Conservation (phyloP, 768 basidiomycete genomes). For the Rhodosporidiobolus odoratus region DNA sequence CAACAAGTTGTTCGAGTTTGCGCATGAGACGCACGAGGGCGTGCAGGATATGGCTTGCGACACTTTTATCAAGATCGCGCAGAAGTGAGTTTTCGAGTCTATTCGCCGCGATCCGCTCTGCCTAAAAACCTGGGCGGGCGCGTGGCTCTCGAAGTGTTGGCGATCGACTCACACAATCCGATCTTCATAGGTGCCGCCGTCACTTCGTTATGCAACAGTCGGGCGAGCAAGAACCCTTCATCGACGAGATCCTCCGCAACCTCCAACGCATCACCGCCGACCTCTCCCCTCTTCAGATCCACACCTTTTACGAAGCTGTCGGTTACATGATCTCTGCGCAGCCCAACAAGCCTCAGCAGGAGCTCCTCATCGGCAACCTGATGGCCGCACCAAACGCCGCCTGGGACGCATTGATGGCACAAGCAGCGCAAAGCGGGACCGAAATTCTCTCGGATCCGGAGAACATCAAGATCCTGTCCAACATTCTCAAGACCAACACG, state of each 20-base stretch:
- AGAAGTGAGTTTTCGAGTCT: conserved; percentile 57
- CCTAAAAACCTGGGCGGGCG: too few relatives aligned
- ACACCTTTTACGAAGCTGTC: conserved; percentile 98
- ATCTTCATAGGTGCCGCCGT: conserved; percentile 57
- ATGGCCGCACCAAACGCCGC: conserved; percentile 98
- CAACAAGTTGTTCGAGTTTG: conserved; percentile 98
- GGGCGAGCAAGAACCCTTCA: conserved; percentile 92
- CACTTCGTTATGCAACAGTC: conserved; percentile 99
- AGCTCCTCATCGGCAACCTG: conserved; percentile 84
- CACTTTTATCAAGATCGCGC: conserved; percentile 99
- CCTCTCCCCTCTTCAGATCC: conserved; percentile 88
- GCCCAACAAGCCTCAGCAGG: conserved; percentile 94
- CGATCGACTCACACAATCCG: too few relatives aligned
- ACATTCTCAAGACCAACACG: conserved; percentile 97
- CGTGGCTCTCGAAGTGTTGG: too few relatives aligned
- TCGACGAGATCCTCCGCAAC: conserved; percentile 89
- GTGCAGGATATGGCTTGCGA: conserved; percentile 99
- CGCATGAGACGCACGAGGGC: conserved; percentile 99
- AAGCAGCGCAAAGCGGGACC: conserved; percentile 76
- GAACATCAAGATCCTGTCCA: conserved; percentile 93
- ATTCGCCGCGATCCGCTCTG: not conserved
- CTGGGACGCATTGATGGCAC: conserved; percentile 97
- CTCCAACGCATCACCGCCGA: conserved; percentile 92
- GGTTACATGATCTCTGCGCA: conserved; percentile 99
- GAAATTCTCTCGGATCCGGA: conserved; percentile 85